Evolutionary conservation across 768 basidiomycete genomes (phyloP).

Genomic region (Paxillus involutus): DNA sequence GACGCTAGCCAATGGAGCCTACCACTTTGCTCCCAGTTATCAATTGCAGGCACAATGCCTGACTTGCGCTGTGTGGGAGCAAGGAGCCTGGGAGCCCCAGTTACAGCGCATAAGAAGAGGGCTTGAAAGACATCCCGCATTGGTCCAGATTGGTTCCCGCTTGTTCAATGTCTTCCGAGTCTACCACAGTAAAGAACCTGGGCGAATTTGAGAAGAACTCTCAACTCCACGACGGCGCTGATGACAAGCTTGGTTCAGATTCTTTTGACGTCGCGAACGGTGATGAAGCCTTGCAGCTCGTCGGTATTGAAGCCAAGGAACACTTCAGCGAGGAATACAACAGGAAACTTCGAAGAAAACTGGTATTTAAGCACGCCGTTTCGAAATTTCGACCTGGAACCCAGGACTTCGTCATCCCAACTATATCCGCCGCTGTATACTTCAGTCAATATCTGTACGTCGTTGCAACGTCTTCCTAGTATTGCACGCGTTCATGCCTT

Average conservation of each 20-base stretch:
- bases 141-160: background rate
- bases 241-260: constrained; percentile 33
- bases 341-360: constrained; percentile 52
- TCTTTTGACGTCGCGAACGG: constrained; percentile 42
- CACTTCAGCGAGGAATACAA: constrained; percentile 66
- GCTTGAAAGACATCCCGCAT: background rate
- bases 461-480: background rate
- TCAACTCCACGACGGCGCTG: constrained; percentile 14
- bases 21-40: constrained; percentile 6
- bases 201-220: constrained; percentile 16
- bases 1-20: background rate
- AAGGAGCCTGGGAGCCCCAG: background rate
- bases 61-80: constrained; percentile 6
- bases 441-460: constrained; percentile 66
- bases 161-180: constrained; percentile 19
- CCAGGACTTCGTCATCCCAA: constrained; percentile 53
- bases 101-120: constrained; percentile 9
- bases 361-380: constrained; percentile 37
- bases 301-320: constrained; percentile 48
- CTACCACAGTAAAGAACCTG: constrained; percentile 4
- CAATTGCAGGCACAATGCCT: constrained; percentile 1
- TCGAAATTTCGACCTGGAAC: background rate
- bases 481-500: constrained; percentile 1
- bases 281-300: constrained; percentile 62
- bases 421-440: constrained; percentile 62